Base-by-base conservation (phyloP, 129 eudicot species). In the Lactuca sativa region DNA sequence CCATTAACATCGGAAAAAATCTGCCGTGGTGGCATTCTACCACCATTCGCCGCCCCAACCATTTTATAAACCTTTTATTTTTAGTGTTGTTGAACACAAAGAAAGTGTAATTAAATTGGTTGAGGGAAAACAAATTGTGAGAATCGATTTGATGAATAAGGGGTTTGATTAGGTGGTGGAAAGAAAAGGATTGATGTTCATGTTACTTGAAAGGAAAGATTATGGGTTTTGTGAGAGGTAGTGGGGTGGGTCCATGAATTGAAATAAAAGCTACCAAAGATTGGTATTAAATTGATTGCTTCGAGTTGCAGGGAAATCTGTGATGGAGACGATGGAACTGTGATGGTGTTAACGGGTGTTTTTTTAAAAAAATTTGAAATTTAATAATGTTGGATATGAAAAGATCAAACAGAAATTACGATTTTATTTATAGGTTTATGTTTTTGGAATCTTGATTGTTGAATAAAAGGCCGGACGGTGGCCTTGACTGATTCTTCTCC, bases 1-100 rank as follows among this genome's bases (percentile, higher is more conserved):
- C 89, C 97, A 78, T 92, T 92, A 3, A 86, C 91, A n/a, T 79
- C 89, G 5, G 91, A 78, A 25, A 88, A 73, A 15, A 83, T 91
- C 59, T 82, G 89, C 64, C 96, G 61, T 15, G 73, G 61, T 15
- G 73, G 52, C 11, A 69, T 52, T 43, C 85, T 73, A 52, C 81
- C 80, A 9, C 84, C 85, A 38, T 80, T 75, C 40, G 82, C 77
- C 2, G 89, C 64, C 21, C 95, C 90, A 72, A 86, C 86, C 98
- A 93, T 89, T 63, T 9, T 89, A 36, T 73, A 11, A 56, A 58
- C 66, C 53, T 21, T 9, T 21, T 65, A 75, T 82, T 78, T 54
- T 73, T 78, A 40, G 51, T 37, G 36, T 64, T 77, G 78, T 86
- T 76, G 62, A 76, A n/a, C 32, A 64, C 72, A 64, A 33, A 44